phyloP scores from a whole-genome alignment of 2,329 filamentous ascomycete genomes.

The Xylariales sp. region DNA sequence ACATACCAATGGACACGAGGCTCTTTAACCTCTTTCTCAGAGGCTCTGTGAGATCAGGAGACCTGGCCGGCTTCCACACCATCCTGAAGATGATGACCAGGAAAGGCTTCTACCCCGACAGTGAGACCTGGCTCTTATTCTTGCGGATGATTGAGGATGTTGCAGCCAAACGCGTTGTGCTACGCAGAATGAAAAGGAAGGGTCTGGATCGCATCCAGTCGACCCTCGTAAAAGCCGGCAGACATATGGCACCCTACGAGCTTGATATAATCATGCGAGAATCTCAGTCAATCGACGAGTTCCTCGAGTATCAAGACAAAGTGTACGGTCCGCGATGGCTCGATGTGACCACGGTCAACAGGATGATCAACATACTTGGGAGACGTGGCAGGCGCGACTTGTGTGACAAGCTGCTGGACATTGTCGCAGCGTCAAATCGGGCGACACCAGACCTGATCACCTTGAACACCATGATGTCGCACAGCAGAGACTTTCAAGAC shows the following conservation, averaged over 20 bases:
- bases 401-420: conserved; percentile 17
- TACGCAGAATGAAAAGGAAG: conserved; percentile 27
- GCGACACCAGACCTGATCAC: conserved; percentile 16
- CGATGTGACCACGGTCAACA: conserved; percentile 21
- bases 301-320: conserved; percentile 16
- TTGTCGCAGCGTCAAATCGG: conserved; percentile 7
- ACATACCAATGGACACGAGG: conserved; percentile 21
- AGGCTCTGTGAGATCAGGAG: conserved; percentile 18
- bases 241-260: conserved; percentile 17
- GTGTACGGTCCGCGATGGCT: conserved; percentile 22
- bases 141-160: conserved; percentile 36
- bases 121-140: conserved; percentile 22
- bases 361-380: conserved; percentile 23
- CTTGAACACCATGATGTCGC: conserved; percentile 25
- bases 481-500: conserved; percentile 12
- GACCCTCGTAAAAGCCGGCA: conserved; percentile 17
- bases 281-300: conserved; percentile 11
- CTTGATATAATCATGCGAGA: conserved; percentile 13
- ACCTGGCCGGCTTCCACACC: conserved; percentile 21
- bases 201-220: conserved; percentile 17
- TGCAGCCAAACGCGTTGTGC: conserved; percentile 38
- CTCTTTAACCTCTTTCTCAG: conserved; percentile 20
- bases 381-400: conserved; percentile 12
- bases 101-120: conserved; percentile 18
- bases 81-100: conserved; percentile 23